Evolutionary conservation across 1,139 yeast genomes (phyloP).

Genomic region (Hemisphaericaspora subhashii): DNA sequence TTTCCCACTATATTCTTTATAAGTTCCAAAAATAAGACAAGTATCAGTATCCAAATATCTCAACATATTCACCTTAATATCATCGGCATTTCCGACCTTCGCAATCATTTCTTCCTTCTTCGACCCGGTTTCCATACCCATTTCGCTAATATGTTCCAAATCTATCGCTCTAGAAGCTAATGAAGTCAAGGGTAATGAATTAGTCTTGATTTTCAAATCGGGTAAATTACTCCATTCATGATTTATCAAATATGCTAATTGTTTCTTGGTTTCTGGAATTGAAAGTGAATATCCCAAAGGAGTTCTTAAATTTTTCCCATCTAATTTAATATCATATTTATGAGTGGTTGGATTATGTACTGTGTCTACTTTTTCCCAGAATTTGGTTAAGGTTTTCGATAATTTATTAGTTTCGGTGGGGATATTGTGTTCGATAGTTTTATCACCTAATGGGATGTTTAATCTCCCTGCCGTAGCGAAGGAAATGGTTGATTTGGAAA

Average conservation of each 20-base stretch:
- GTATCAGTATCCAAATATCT: constrained; percentile 94
- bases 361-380: constrained; percentile 81
- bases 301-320: constrained; percentile 75
- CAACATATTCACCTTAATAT: constrained; percentile 56
- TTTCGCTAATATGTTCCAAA: constrained; percentile 33
- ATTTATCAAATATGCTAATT: constrained; percentile 71
- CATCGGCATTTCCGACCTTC: constrained; percentile 60
- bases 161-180: constrained; percentile 86
- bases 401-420: constrained; percentile 68
- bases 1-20: constrained; percentile 77
- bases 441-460: constrained; percentile 34
- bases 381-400: constrained; percentile 68
- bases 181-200: constrained; percentile 83
- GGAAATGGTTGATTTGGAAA: not conserved
- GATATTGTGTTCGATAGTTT: constrained; percentile 51
- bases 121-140: constrained; percentile 19
- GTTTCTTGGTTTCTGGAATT: constrained; percentile 59
- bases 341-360: constrained; percentile 26
- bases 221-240: constrained; percentile 89
- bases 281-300: constrained; percentile 75
- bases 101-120: constrained; percentile 50
- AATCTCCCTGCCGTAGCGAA: not conserved
- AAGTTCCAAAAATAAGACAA: constrained; percentile 81
- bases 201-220: constrained; percentile 70
- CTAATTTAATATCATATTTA: constrained; percentile 60